Conservation (phyloP, 2,329 filamentous ascomycete genomes). For the Trichoderma koningii region DNA sequence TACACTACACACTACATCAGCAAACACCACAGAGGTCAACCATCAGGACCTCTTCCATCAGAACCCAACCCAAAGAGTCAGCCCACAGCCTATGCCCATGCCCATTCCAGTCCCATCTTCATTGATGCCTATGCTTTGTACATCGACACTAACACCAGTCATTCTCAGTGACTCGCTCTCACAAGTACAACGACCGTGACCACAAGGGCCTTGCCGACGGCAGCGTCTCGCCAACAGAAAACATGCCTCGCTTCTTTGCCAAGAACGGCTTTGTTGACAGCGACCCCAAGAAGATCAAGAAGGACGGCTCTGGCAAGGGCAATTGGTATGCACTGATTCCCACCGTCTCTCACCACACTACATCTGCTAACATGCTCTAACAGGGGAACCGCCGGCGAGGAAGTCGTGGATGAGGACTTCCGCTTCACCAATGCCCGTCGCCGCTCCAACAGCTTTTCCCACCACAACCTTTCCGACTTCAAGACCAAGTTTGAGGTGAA, state of each 20-base stretch:
- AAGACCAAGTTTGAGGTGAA: slow-evolving; percentile 96
- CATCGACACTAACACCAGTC: slow-evolving; percentile 6
- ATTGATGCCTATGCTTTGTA: background rate
- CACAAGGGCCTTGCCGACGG: slow-evolving; percentile 78
- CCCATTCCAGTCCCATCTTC: background rate
- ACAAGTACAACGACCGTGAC: slow-evolving; percentile 94
- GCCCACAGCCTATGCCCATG: background rate
- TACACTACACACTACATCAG: slow-evolving; percentile 1
- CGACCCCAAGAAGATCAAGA: slow-evolving; percentile 94
- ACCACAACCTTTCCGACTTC: slow-evolving; percentile 71
- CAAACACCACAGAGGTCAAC: background rate
- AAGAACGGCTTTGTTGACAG: slow-evolving; percentile 79
- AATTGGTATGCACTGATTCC: slow-evolving; percentile 73
- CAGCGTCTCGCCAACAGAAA: slow-evolving; percentile 67
- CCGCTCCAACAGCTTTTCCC: slow-evolving; percentile 82
- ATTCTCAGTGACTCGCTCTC: slow-evolving; percentile 85
- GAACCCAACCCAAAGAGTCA: slow-evolving; percentile 13
- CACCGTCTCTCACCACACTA: background rate
- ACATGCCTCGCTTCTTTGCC: slow-evolving; percentile 88
- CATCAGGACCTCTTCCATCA: slow-evolving; percentile 6
- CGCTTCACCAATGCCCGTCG: slow-evolving; percentile 83
- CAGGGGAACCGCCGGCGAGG: slow-evolving; percentile 83
- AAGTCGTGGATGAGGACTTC: slow-evolving; percentile 81
- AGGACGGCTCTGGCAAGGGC: slow-evolving; percentile 87
- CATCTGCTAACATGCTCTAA: background rate